phyloP scores from a whole-genome alignment of 2,329 filamentous ascomycete species.

The Periconia digitata region DNA sequence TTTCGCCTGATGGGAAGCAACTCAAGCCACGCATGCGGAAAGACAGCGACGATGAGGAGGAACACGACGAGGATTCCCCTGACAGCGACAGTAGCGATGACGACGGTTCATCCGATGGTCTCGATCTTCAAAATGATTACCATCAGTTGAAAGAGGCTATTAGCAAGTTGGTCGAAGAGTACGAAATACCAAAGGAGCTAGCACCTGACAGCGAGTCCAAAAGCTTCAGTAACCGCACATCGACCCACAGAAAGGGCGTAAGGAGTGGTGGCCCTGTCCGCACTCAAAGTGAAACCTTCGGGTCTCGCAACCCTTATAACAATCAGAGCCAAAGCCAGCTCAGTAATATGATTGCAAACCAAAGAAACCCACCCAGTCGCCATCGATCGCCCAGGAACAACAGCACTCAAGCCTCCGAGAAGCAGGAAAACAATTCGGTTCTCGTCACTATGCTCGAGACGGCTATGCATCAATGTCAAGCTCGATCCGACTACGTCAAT shows the following conservation, averaged over 20 bases:
- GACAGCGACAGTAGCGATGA: slow-evolving; percentile 54
- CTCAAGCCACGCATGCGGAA: slow-evolving; percentile 73
- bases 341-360: slow-evolving; percentile 42
- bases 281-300: slow-evolving; percentile 31
- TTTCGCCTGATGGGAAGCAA: slow-evolving; percentile 70
- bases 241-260: slow-evolving; percentile 43
- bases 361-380: slow-evolving; percentile 35
- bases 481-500: slow-evolving; percentile 78
- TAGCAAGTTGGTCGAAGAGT: slow-evolving; percentile 77
- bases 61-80: slow-evolving; percentile 61
- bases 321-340: slow-evolving; percentile 38
- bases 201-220: slow-evolving; percentile 62
- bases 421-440: slow-evolving; percentile 49
- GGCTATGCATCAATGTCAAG: slow-evolving; percentile 74
- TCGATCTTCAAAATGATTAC: slow-evolving; percentile 75
- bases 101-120: slow-evolving; percentile 45
- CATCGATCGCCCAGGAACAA: slow-evolving; percentile 43
- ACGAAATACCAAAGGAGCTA: slow-evolving; percentile 71
- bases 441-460: slow-evolving; percentile 74
- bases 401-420: slow-evolving; percentile 43
- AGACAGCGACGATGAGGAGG: slow-evolving; percentile 64
- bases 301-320: slow-evolving; percentile 56
- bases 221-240: slow-evolving; percentile 72
- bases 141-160: slow-evolving; percentile 80
- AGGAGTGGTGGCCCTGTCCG: slow-evolving; percentile 29